These are phyloP conservation scores for Calonectria hongkongensis DNA, from an alignment of 2,329 filamentous ascomycete species.

Conservation along the genomic window DNA sequence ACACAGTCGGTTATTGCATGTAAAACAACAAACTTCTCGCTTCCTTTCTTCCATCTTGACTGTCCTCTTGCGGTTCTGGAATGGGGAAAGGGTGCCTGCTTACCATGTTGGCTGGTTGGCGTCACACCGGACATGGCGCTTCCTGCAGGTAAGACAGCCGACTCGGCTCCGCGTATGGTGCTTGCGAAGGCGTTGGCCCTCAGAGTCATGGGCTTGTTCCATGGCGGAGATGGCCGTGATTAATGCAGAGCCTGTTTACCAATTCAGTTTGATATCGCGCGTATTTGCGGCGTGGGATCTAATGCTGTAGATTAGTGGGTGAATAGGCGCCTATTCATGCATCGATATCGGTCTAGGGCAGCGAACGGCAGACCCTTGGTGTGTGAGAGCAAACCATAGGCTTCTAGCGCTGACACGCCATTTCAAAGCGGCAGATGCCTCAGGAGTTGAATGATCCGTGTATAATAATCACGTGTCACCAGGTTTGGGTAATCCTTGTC, in stretches of 20 bases:
- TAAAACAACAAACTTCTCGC: background rate
- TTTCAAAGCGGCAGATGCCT: background rate
- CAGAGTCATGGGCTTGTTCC: background rate
- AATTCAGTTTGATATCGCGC: background rate
- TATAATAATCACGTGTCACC: too few species aligned
- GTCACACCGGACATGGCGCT: conserved; percentile 50
- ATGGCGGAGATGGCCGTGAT: background rate
- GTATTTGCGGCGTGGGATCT: background rate
- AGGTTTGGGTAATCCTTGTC: too few species aligned
- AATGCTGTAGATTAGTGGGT: background rate
- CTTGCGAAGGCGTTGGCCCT: conserved; percentile 32
- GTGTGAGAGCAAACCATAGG: background rate
- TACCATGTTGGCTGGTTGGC: conserved; percentile 37
- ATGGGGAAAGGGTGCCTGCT: background rate
- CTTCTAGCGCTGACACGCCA: too few species aligned
- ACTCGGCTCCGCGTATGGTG: conserved; percentile 49
- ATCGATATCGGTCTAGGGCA: background rate
- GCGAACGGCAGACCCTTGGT: background rate
- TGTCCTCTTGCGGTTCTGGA: background rate
- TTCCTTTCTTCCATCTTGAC: background rate
- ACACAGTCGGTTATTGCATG: background rate
- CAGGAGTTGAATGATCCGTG: background rate
- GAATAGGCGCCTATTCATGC: background rate
- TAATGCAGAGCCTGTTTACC: background rate
- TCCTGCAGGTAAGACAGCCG: conserved; percentile 49